phyloP scores from a whole-genome alignment of 2,329 filamentous ascomycete genomes.

The Trichoderma sp. region DNA sequence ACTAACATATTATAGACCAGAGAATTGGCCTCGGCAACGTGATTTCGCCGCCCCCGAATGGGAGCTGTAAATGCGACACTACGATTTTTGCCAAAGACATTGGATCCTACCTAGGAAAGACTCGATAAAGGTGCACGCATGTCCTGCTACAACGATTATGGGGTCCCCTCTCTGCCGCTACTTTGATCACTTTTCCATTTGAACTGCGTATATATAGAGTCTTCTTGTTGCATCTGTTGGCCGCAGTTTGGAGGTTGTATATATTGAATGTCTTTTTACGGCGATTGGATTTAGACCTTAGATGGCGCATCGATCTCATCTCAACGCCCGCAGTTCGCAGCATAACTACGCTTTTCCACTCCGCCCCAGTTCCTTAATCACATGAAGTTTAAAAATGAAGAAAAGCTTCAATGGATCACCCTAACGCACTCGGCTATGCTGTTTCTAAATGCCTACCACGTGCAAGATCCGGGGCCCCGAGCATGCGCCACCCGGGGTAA shows the following conservation, averaged over 20 bases:
- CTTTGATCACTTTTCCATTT: background rate
- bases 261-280: background rate
- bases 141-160: background rate
- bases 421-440: background rate
- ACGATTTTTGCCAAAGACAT: background rate
- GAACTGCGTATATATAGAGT: background rate
- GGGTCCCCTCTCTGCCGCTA: background rate
- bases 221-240: background rate
- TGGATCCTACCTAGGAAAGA: background rate
- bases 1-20: slow-evolving; percentile 38
- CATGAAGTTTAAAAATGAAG: background rate
- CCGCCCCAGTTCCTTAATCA: background rate
- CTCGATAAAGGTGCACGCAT: background rate
- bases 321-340: background rate
- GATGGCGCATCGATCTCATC: background rate
- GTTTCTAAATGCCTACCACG: background rate
- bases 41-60: slow-evolving; percentile 49
- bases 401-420: background rate
- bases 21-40: slow-evolving; percentile 47
- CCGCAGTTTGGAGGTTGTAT: background rate
- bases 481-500: slow-evolving; percentile 1
- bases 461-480: slow-evolving; percentile 20
- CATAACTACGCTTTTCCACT: background rate
- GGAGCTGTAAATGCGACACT: slow-evolving; percentile 40
- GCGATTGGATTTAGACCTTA: background rate